phyloP scores from a whole-genome alignment of 2,329 filamentous ascomycete species.

The Xylogone sp. region DNA sequence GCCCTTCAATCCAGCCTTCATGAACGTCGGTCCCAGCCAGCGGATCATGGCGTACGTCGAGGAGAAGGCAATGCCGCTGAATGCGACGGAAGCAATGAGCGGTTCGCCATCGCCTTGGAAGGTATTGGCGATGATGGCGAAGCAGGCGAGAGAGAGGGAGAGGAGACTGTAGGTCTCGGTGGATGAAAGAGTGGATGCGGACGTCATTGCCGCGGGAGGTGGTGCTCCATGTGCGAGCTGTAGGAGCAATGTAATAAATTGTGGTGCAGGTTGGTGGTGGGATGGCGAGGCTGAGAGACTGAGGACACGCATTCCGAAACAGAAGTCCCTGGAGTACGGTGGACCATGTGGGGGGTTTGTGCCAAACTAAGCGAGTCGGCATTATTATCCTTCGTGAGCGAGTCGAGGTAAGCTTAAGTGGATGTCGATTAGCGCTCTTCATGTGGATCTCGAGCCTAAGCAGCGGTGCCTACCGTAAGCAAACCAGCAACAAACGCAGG shows the following conservation, averaged over 20 bases:
- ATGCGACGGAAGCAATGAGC: constrained; percentile 80
- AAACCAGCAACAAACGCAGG: too few relatives aligned
- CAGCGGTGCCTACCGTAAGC: too few relatives aligned
- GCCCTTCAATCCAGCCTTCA: constrained; percentile 83
- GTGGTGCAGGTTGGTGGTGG: neutral
- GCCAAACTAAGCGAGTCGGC: too few relatives aligned
- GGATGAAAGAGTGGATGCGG: constrained; percentile 39
- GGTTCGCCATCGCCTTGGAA: constrained; percentile 82
- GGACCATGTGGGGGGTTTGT: too few relatives aligned
- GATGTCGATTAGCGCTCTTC: too few relatives aligned
- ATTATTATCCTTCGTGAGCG: too few relatives aligned
- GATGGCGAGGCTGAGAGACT: neutral
- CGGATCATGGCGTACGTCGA: constrained; percentile 81
- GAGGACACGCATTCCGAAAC: neutral
- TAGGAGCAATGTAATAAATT: neutral
- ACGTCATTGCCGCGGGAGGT: constrained; percentile 5
- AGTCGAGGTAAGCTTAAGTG: too few relatives aligned
- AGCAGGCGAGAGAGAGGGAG: constrained; percentile 63
- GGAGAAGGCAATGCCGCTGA: constrained; percentile 80
- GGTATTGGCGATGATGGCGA: constrained; percentile 74
- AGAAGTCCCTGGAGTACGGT: neutral
- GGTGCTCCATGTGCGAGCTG: constrained; percentile 1
- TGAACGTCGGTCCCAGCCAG: constrained; percentile 90
- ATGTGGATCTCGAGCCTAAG: too few relatives aligned
- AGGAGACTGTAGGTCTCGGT: constrained; percentile 53